Percentiles rank a stretch among this genome's conserved stretches.
Evolutionary conservation across 1,284 basidiomycete genomes (phyloP).

Genomic region (Cryptococcus wingfieldii): DNA sequence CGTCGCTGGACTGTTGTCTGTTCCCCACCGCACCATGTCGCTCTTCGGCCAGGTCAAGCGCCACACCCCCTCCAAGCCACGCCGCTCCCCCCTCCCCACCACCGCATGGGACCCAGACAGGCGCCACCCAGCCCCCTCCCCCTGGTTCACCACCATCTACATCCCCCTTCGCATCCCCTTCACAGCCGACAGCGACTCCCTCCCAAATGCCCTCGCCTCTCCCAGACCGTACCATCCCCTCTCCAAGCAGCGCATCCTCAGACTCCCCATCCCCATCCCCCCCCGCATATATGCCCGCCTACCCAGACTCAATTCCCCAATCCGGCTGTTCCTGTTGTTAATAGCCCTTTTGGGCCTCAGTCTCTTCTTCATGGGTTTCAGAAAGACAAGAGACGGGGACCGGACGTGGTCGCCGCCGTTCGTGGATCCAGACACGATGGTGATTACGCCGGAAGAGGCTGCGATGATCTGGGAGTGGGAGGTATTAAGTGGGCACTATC

Average conservation of each 20-base stretch:
- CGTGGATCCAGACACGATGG: conserved; percentile 66
- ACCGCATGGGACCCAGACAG: conserved; percentile 37
- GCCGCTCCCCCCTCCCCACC: conserved; percentile 45
- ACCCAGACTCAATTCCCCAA: conserved; percentile 53
- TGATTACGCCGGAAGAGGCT: conserved; percentile 70
- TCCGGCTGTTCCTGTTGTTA: conserved; percentile 51
- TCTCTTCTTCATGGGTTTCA: conserved; percentile 56
- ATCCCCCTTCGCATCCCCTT: conserved; percentile 30
- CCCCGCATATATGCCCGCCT: conserved; percentile 54
- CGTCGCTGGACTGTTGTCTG: no score
- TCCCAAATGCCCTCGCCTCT: conserved; percentile 14
- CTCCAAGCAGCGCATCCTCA: conserved; percentile 22
- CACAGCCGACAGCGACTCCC: conserved; percentile 5
- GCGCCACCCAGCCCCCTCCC: conserved; percentile 17
- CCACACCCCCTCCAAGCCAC: conserved; percentile 34
- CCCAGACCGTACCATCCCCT: conserved; percentile 13
- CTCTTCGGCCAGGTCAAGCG: conserved; percentile 48
- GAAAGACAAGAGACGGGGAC: conserved; percentile 39
- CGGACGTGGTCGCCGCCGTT: conserved; percentile 69
- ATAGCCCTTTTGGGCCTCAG: conserved; percentile 54
- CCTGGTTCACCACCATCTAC: conserved; percentile 41
- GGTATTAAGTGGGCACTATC: conserved; percentile 82
- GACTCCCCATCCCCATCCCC: conserved; percentile 59
- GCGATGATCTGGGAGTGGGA: conserved; percentile 92
- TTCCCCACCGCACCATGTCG: conserved; percentile 37